These are phyloP conservation scores for Physocladia obscura DNA, from an alignment of 192 early-diverging fungal genomes.

Conservation along the genomic window DNA sequence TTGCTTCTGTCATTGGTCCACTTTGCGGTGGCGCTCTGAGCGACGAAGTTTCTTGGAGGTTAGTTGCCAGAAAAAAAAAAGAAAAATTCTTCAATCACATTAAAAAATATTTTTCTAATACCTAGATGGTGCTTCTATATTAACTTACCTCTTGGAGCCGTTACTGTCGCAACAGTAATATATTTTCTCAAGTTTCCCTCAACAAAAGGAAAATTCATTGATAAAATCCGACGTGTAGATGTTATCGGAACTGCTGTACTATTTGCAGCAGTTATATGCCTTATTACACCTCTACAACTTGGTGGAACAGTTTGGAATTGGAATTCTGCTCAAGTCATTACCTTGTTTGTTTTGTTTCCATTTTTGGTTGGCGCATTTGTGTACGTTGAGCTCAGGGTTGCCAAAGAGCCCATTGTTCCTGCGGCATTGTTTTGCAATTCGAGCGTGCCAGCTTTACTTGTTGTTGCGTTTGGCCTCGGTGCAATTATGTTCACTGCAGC, in stretches of 20 bases:
- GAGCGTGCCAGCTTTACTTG: slow-evolving; percentile 33
- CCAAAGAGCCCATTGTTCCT: no score
- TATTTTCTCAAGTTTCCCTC: slow-evolving; percentile 61
- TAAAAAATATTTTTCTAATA: no score
- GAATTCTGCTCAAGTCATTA: slow-evolving; percentile 62
- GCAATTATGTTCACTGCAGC: slow-evolving; percentile 48
- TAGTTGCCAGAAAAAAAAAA: no score
- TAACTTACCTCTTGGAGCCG: slow-evolving; percentile 70
- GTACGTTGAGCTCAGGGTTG: slow-evolving; percentile 63
- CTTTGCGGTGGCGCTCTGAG: slow-evolving; percentile 84
- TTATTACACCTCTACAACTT: slow-evolving; percentile 69
- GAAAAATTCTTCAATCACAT: no score
- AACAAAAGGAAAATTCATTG: slow-evolving; percentile 41
- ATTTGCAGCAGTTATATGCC: slow-evolving; percentile 48
- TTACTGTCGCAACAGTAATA: slow-evolving; percentile 58
- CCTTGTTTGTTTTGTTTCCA: slow-evolving; percentile 57
- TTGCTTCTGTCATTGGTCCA: slow-evolving; percentile 78
- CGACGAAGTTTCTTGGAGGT: slow-evolving; percentile 48
- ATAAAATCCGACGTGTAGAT: slow-evolving; percentile 71
- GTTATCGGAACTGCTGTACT: slow-evolving; percentile 60
- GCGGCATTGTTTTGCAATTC: slow-evolving; percentile 57
- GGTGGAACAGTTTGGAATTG: slow-evolving; percentile 71
- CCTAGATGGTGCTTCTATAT: slow-evolving; percentile 65
- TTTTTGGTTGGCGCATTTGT: slow-evolving; percentile 47
- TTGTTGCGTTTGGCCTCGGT: slow-evolving; percentile 46